Conservation (phyloP, 305 asterid genomes). For the Solanum hybrid region DNA sequence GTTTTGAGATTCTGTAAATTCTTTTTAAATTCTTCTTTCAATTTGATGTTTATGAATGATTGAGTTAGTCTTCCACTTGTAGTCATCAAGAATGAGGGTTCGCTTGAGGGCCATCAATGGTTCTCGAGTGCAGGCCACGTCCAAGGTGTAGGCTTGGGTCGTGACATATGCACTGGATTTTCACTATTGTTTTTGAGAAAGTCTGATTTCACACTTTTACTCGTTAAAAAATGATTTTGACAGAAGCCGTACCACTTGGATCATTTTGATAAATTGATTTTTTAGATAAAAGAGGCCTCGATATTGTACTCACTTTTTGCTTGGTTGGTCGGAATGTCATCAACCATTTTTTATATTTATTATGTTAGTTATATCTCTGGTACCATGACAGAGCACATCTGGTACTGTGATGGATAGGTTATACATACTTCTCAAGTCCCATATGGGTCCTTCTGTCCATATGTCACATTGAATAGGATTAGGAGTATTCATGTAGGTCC, state of each 20-base stretch:
- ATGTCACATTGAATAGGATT: neutral
- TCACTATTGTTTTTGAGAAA: neutral
- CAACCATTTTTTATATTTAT: neutral
- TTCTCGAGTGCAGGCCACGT: no score
- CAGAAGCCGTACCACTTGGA: neutral
- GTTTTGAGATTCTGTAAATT: no score
- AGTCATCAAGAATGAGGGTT: no score
- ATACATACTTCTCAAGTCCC: neutral
- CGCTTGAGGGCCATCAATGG: no score
- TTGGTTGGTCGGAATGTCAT: neutral
- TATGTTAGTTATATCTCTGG: neutral
- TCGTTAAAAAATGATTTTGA: no score
- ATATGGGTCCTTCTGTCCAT: neutral
- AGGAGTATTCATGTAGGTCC: neutral
- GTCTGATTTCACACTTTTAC: neutral
- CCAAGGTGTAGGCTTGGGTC: no score
- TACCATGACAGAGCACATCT: neutral
- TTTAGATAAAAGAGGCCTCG: neutral
- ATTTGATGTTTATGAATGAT: no score
- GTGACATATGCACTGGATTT: neutral
- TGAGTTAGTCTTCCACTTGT: no score
- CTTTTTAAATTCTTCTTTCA: no score
- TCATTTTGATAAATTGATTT: neutral
- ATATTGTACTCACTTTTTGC: neutral
- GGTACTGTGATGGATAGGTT: neutral